Conservation (phyloP, 1,139 yeast genomes). For the Geotrichum klebahnii region DNA sequence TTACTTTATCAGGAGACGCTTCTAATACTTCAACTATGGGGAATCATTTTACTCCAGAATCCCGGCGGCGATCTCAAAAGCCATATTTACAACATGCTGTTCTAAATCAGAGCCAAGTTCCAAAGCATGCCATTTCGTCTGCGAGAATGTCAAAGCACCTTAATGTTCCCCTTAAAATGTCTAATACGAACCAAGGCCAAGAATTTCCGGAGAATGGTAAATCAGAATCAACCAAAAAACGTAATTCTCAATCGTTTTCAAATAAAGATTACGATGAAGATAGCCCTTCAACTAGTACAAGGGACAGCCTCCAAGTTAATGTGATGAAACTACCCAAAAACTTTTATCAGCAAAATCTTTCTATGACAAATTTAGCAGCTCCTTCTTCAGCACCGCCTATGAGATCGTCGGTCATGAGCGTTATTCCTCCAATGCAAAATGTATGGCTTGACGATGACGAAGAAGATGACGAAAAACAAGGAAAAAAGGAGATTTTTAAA, state of each 20-base stretch:
- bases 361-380: not conserved
- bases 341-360: not conserved
- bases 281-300: not conserved
- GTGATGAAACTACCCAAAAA: conserved; percentile 19
- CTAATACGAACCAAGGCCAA: not conserved
- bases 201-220: not conserved
- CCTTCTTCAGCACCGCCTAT: conserved; percentile 3
- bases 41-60: not conserved
- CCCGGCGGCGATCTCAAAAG: not conserved
- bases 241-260: not conserved
- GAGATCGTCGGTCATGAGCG: conserved; percentile 11
- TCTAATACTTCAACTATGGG: not conserved
- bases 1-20: not conserved
- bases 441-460: conserved; percentile 23
- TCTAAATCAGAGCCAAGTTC: not conserved
- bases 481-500: conserved; percentile 5
- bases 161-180: not conserved
- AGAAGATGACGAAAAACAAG: conserved; percentile 13
- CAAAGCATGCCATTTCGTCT: conserved; percentile 12
- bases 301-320: conserved; percentile 15
- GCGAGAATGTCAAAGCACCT: conserved; percentile 12
- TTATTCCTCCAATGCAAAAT: conserved; percentile 16
- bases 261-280: not conserved
- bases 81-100: conserved; percentile 13
- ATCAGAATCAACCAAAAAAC: not conserved